phyloP scores from a whole-genome alignment of 305 asterid species.

The Solanum hybrid region DNA sequence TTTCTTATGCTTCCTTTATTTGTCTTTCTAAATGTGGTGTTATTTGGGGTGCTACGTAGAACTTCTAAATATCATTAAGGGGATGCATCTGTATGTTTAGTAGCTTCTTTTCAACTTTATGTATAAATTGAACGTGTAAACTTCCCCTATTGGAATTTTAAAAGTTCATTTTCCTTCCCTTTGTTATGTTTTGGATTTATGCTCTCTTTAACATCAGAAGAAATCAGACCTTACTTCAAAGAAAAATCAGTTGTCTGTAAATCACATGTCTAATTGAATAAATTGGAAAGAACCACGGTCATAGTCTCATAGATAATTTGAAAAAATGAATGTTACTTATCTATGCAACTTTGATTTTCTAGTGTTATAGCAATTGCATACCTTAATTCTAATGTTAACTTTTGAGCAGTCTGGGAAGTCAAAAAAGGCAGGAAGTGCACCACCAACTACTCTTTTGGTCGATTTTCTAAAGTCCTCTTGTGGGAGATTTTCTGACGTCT shows the following conservation, averaged over 20 bases:
- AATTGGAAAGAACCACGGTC: background rate
- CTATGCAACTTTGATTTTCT: background rate
- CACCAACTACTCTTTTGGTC: slow-evolving; percentile 46
- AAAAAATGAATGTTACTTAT: background rate
- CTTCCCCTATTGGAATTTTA: background rate
- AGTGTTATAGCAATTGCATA: background rate
- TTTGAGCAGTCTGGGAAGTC: slow-evolving; percentile 78
- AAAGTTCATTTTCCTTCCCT: background rate
- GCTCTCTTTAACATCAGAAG: background rate
- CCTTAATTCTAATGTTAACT: background rate
- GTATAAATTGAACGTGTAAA: background rate
- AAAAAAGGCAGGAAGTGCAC: slow-evolving; percentile 66
- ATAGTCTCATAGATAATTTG: background rate
- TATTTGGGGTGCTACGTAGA: background rate
- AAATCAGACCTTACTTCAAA: background rate
- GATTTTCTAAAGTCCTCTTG: slow-evolving; percentile 41
- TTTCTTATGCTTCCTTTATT: background rate
- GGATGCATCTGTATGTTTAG: background rate
- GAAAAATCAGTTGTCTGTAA: background rate
- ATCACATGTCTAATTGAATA: background rate
- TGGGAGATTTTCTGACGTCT: slow-evolving; percentile 34
- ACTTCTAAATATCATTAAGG: background rate
- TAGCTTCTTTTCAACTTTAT: background rate
- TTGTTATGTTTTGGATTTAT: background rate
- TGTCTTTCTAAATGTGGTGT: background rate